Base-by-base conservation (phyloP, 768 basidiomycete genomes). In the Macrocybe gigantea region DNA sequence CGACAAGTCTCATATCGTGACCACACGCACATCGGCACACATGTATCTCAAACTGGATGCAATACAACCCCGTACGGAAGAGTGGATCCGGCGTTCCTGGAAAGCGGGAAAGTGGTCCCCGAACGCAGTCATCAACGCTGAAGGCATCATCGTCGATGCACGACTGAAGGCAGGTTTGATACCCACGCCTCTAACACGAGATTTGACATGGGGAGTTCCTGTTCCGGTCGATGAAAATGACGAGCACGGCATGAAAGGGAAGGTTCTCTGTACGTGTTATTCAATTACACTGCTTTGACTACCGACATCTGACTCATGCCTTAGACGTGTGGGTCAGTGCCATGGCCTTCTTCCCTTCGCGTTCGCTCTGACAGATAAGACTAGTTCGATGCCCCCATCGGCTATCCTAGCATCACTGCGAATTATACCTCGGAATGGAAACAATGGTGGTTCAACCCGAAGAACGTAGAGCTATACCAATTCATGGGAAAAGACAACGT, bases 401-500 rank as follows among this genome's bases (percentile, higher is more conserved):
- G 96, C 49, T 99, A 99, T 65, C 84, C 89, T 3, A 96, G 94
- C 66, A 97, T 99, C 53, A 99, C 96, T 1, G 93, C 93, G 45
- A 88, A 85, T 61, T 93, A 94, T 71, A 95, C 91, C 33, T 73
- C 86, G 13, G 86, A 96, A 53, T 99, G 96, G 96, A 82, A 85
- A 65, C 77, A 82, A 64, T 99, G 96, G 96, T 99, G 96, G 96
- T 82, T 88, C 60, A 87, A 94, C 60, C 88, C 86, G 1, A 74
- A 90, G 55, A 75, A 97, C 57, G 93, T 99, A 49, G 75, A 80
- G 56, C 72, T 98, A 44, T 96, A 92, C 70, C 95, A 99, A 66
- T 99, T 99, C 75, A 99, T 99, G 96, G 96, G 96, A 62, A 99
- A 99, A 71, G 95, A 98, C 64, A 97, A 93, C 53, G 92, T 94